A percentile compares a stretch with the other conserved stretches of the same genome.
These are phyloP conservation scores for Carpinus viminea DNA, from an alignment of 306 rosid species.

Conservation along the genomic window DNA sequence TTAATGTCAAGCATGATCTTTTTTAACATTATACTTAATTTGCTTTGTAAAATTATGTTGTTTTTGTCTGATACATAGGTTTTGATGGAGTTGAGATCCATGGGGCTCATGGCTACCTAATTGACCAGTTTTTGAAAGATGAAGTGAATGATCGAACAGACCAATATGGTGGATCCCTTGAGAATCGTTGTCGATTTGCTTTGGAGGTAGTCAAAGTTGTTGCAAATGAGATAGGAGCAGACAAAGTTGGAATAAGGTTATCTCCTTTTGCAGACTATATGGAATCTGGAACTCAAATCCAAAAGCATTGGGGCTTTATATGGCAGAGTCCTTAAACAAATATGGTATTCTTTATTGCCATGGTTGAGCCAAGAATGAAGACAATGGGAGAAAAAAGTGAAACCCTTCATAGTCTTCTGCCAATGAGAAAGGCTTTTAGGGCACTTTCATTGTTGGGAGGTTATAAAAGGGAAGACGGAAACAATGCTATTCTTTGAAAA, in stretches of 20 bases:
- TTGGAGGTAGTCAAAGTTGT: slow-evolving; percentile 34
- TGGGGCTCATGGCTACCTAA: slow-evolving; percentile 38
- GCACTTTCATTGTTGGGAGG: slow-evolving; percentile 31
- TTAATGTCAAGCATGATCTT: background rate
- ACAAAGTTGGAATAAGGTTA: slow-evolving; percentile 37
- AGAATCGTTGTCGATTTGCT: slow-evolving; percentile 35
- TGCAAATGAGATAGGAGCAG: slow-evolving; percentile 30
- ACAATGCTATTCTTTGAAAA: too few relatives aligned
- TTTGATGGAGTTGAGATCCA: slow-evolving; percentile 49
- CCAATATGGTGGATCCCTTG: slow-evolving; percentile 41
- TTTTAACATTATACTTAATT: background rate
- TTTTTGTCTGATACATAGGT: slow-evolving; percentile 9
- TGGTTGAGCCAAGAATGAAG: slow-evolving; percentile 40
- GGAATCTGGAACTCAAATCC: slow-evolving; percentile 38
- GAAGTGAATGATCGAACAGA: slow-evolving; percentile 37
- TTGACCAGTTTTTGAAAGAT: slow-evolving; percentile 42
- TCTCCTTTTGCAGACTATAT: slow-evolving; percentile 35
- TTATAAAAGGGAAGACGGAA: slow-evolving; percentile 26
- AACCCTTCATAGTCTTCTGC: slow-evolving; percentile 9
- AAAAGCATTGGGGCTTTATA: slow-evolving; percentile 19
- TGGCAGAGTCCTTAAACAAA: slow-evolving; percentile 30
- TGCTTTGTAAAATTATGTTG: background rate
- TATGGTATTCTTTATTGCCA: slow-evolving; percentile 36
- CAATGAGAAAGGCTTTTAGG: slow-evolving; percentile 37
- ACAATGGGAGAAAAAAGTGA: background rate